Evolutionary conservation across 169 alveolate species (phyloP), one percentile per base, ranked within the genome.

Genomic region (Cystoisospora suis): DNA sequence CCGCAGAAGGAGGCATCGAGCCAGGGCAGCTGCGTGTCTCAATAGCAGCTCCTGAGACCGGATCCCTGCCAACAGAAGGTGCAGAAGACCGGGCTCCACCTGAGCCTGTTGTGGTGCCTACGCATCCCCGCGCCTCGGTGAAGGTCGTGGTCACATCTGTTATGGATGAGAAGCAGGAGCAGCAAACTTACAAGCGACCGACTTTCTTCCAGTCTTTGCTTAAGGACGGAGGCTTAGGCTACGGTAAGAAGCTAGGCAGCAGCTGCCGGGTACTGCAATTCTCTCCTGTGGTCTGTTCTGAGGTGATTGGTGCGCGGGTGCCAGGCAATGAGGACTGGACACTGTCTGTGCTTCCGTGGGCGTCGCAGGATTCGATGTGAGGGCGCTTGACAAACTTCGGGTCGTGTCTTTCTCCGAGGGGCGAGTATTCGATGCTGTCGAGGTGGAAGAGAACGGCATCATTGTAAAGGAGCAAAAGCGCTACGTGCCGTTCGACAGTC

Each of bases 381-480:
- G 83, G 59, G 44, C 59, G 9, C 83, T 72, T 12, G 83, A 72
- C 32, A 72, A 72, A 40, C 47, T 72, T 17, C 83, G 83, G 44
- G 72, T 83, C 3, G 89, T 83, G 65, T n/a, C 89, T 15, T 83
- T 83, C 34, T 83, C 81, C 36, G 89, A 40, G 27, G 88, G 88
- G n/a, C 88, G 88, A 4, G 75, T 81, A 0, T 34, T 81, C 72
- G 88, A 81, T 46, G 47, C 77, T 53, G 77, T 49, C 17, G 56
- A 34, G 9, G 40, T 81, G 49, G 88, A 45, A 34, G 56, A 53
- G n/a, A 49, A 53, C 47, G 49, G 75, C 49, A 34, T 81, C 56
- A 20, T 49, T 45, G 88, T 81, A 47, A 49, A 45, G 58, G 72
- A 81, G 0, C 44, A 81, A 34, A 81, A 38, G 56, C 34, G 61